Evolutionary conservation across 495 filamentous ascomycete species (phyloP), one percentile per base, ranked within the genome.

Genomic region (Cercophora scortea): DNA sequence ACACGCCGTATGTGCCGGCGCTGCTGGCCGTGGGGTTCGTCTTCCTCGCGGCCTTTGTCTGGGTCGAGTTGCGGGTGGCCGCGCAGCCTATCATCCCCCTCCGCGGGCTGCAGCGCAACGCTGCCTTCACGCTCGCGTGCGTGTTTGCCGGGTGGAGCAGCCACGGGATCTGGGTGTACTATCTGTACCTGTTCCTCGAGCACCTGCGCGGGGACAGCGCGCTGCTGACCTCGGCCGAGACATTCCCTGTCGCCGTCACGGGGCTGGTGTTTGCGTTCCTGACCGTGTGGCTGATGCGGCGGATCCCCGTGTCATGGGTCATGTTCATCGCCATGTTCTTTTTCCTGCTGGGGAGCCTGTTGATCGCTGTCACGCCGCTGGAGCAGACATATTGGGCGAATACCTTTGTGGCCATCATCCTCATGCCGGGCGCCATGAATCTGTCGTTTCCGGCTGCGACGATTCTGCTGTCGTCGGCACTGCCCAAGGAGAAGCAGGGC

Each of bases 121-220:
- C 78, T 2, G 72, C 62, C 12, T 78, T 79, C 59, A 75, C 82
- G 6, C 66, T 85, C 9, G 75, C 64, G 6, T 75, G 74, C 50
- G 72, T 82, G n/a, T 75, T 75, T 8, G 63, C 60, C 16, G 83
- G 81, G 5, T 86, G 83, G 84, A 70, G 69, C 49, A 72, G 67
- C 52, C 85, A 85, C 54, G 80, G 81, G 34, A 82, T 85, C 47
- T 75, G 77, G 66, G 62, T 79, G 38, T 81, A 73, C 62, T 86
- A 84, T 56, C 60, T 72, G 8, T 78, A 69, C 45, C 69, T 77
- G 41, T 78, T 83, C 56, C 58, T 84, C 45, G 70, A 77, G 50
- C 66, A 69, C 10, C 64, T 82, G 25, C 72, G 74, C 4, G 69
- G 64, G 0, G 49, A 70, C 35, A 59, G 69, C 32, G 72, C 77